Evolutionary conservation across 306 rosid genomes (phyloP).

Genomic region (Pachyrhizus erosus): DNA sequence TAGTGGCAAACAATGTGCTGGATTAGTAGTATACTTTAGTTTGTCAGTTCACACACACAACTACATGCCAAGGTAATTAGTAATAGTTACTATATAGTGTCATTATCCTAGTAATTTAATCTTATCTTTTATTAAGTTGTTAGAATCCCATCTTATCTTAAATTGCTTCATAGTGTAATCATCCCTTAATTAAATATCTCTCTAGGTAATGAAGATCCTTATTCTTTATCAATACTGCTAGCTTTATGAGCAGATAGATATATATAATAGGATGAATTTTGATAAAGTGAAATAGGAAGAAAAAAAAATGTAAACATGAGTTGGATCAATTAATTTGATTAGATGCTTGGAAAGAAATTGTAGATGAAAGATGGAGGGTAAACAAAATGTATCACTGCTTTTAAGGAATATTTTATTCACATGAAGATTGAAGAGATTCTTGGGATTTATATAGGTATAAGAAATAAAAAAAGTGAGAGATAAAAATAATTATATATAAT

Average conservation of each 20-base stretch:
- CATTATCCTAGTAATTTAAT: neutral
- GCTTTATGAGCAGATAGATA: neutral
- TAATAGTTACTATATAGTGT: neutral
- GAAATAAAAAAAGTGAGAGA: too few relatives aligned
- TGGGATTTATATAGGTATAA: too few relatives aligned
- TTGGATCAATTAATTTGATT: too few relatives aligned
- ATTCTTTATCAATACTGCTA: neutral
- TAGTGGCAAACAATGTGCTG: constrained; percentile 37
- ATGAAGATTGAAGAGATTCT: too few relatives aligned
- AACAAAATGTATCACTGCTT: too few relatives aligned
- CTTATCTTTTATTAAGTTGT: neutral
- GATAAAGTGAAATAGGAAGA: neutral
- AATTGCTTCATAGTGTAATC: neutral
- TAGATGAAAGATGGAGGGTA: too few relatives aligned
- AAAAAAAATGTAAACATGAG: neutral
- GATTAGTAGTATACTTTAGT: neutral
- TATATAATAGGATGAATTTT: neutral
- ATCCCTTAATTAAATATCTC: neutral
- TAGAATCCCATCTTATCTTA: neutral
- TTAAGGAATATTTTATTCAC: too few relatives aligned
- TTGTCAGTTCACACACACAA: neutral
- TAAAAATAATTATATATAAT: too few relatives aligned
- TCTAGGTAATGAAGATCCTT: neutral
- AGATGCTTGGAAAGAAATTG: too few relatives aligned
- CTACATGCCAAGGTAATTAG: neutral